Evolutionary conservation across 345 rosid species (phyloP), one percentile per base, ranked within the genome.

Genomic region (Syzygium jambos): DNA sequence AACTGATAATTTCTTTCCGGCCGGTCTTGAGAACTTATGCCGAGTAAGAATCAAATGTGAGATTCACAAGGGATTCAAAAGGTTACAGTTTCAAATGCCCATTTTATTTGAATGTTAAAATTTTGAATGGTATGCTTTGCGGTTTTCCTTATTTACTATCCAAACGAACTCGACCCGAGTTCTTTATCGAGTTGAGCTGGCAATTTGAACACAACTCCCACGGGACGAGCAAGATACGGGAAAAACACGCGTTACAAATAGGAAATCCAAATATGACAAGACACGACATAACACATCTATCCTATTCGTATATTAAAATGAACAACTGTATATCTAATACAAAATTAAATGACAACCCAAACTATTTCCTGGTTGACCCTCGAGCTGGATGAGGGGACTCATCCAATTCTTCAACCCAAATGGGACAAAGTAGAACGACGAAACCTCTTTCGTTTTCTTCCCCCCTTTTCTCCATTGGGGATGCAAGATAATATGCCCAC

Each of bases 191-290:
- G 23, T 19, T 2, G 23, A 38, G 27, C 0, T 10, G 23, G 12
- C 80, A 38, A 73, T 38, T 19, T 73, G 80, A 34, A 34, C 12
- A 73, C 3, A 4, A 10, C 2, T 17, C 9, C 49, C 80, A 19
- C 0, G 25, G 14, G 49, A 19, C 14, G 3, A 73, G 4, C 49
- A 73, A 0, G 11, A 73, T 17, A 34, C 1, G 2, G 19, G 23
- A 34, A 34, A 34, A 68, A 68, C 13, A 4, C 3, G 7, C 46
- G 34, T 68, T 34, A 9, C 2, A 1, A 0, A 68, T 9, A 34
- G 6, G 12, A 68, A 68, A 17, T 68, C 25, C 23, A 68, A 34
- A 2, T 68, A 34, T 11, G 80, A 17, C 25, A 34, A 4, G 82
- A 73, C 82, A 73, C 11, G 27, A 19, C 2, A 38, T 11, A 1